Conservation (phyloP, 1,139 yeast genomes). For the Suhomyces bokatorum region DNA sequence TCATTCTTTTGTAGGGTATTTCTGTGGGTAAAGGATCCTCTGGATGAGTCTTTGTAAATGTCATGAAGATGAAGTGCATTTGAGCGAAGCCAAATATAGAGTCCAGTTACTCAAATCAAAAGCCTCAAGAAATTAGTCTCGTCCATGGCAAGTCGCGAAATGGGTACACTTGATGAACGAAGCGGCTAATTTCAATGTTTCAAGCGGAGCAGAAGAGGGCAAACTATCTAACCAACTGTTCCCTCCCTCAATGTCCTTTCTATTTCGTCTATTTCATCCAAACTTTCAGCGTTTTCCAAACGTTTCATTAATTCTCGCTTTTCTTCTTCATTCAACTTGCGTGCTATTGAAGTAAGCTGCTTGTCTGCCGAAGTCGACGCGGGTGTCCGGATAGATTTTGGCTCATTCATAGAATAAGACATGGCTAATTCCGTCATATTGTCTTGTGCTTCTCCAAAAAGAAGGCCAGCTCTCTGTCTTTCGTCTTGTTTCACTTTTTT, state of each 20-base stretch:
- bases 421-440: constrained; percentile 16
- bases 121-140: too few species aligned
- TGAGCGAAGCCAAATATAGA: too few species aligned
- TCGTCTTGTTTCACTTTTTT: constrained; percentile 60
- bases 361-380: constrained; percentile 4
- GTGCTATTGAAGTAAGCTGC: constrained; percentile 24
- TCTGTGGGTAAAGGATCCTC: too few species aligned
- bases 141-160: too few species aligned
- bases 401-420: constrained; percentile 4
- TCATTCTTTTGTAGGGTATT: too few species aligned
- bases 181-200: too few species aligned
- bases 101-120: too few species aligned
- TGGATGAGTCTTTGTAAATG: too few species aligned
- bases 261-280: constrained; percentile 73
- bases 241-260: constrained; percentile 53
- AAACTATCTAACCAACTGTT: neutral
- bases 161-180: too few species aligned
- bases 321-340: constrained; percentile 56
- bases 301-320: constrained; percentile 50
- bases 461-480: constrained; percentile 40
- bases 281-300: constrained; percentile 60
- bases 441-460: constrained; percentile 42
- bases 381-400: neutral
- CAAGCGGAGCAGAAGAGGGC: too few species aligned
- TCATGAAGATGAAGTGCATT: too few species aligned